Evolutionary conservation across 2,329 filamentous ascomycete species (phyloP).

Genomic region (Fusarium solani-melongenae): DNA sequence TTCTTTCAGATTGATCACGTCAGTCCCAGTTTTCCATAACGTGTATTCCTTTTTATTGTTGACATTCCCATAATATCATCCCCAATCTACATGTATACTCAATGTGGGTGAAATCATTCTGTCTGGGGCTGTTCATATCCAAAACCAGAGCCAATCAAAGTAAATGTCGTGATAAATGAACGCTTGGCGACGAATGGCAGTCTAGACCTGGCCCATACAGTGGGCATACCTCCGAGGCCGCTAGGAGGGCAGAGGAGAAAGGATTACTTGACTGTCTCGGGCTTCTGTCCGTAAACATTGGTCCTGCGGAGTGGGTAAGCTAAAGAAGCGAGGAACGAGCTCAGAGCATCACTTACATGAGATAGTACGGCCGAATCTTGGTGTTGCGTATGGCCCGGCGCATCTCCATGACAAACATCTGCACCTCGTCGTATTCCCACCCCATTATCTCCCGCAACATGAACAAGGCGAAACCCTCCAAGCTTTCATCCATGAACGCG

Average conservation of each 20-base stretch:
- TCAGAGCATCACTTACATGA: not conserved
- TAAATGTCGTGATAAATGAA: not conserved
- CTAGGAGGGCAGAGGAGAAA: not conserved
- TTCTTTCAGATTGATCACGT: not conserved
- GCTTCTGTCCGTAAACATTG: slow-evolving; percentile 3
- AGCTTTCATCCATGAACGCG: slow-evolving; percentile 12
- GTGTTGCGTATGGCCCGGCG: slow-evolving; percentile 10
- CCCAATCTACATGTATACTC: not conserved
- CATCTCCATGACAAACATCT: slow-evolving; percentile 22
- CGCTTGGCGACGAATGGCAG: not conserved
- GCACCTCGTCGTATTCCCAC: slow-evolving; percentile 17
- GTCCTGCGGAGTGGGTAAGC: not conserved
- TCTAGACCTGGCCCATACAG: not conserved
- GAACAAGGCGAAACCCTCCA: slow-evolving; percentile 23
- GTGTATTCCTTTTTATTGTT: not conserved
- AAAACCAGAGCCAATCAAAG: not conserved
- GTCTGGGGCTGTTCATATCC: not conserved
- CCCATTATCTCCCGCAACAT: slow-evolving; percentile 19
- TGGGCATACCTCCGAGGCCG: not conserved
- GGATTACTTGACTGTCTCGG: not conserved
- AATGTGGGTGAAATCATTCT: not conserved
- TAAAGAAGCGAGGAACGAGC: not conserved
- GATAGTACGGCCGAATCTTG: slow-evolving; percentile 2
- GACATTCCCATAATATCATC: not conserved
- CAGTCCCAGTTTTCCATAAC: not conserved